Evolutionary conservation across 257 asterid species (phyloP).

Genomic region (Leptodermis oblonga): DNA sequence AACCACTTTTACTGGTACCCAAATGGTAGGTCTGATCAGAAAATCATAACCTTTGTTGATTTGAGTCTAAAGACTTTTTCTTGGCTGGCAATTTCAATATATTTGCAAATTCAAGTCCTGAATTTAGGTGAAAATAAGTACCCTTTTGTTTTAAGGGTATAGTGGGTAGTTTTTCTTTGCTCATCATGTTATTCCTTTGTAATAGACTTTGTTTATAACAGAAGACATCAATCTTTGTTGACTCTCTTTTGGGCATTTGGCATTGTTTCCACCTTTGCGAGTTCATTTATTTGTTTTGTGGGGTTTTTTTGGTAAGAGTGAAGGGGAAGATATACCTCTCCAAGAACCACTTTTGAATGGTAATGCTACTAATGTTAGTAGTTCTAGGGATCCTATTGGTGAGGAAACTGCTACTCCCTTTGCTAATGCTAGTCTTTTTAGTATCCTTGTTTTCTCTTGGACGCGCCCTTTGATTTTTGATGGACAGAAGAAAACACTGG

Average conservation of each 20-base stretch:
- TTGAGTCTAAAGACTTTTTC: constrained; percentile 49
- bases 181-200: constrained; percentile 62
- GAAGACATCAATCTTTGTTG: constrained; percentile 31
- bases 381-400: constrained; percentile 33
- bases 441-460: constrained; percentile 76
- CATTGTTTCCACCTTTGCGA: constrained; percentile 33
- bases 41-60: constrained; percentile 47
- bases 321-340: constrained; percentile 32
- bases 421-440: constrained; percentile 49
- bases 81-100: constrained; percentile 53
- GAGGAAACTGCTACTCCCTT: constrained; percentile 77
- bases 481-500: constrained; percentile 55
- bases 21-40: constrained; percentile 68
- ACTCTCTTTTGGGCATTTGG: constrained; percentile 61
- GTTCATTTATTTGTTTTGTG: constrained; percentile 46
- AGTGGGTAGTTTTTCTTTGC: constrained; percentile 67
- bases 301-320: constrained; percentile 41
- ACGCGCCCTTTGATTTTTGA: constrained; percentile 52
- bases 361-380: too few species aligned
- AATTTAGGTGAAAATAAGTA: constrained; percentile 45
- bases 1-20: constrained; percentile 56
- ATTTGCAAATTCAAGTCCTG: constrained; percentile 35
- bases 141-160: constrained; percentile 54
- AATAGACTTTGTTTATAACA: constrained; percentile 43
- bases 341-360: constrained; percentile 64